phyloP scores from a whole-genome alignment of 2,329 filamentous ascomycete genomes.

The Aureobasidium sp. region DNA sequence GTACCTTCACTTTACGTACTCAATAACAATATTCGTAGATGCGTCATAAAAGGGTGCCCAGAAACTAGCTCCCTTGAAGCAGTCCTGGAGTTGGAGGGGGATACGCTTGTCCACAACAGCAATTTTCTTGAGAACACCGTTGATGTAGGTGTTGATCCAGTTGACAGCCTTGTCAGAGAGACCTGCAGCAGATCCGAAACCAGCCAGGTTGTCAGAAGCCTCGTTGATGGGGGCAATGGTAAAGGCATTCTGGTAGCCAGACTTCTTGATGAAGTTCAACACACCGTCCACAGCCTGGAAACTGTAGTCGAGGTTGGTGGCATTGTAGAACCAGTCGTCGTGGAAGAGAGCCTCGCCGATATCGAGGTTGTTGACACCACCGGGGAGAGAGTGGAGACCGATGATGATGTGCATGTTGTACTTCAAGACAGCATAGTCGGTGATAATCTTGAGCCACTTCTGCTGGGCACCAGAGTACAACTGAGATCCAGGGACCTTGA shows the following conservation, averaged over 20 bases:
- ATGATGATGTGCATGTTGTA: conserved; percentile 1
- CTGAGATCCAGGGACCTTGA: background rate
- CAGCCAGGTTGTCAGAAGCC: background rate
- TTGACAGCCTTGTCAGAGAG: background rate
- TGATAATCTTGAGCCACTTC: background rate
- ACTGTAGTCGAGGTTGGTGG: background rate
- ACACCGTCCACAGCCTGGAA: background rate
- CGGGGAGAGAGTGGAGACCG: background rate
- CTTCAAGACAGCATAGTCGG: background rate
- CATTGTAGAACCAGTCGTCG: background rate
- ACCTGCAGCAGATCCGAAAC: background rate
- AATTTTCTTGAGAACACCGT: background rate
- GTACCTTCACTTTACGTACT: no score
- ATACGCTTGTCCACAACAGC: background rate
- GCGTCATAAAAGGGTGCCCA: background rate
- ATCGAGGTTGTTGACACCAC: background rate
- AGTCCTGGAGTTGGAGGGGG: background rate
- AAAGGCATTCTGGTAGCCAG: background rate
- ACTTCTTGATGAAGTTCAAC: background rate
- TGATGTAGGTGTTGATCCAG: background rate
- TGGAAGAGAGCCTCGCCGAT: background rate
- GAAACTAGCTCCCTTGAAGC: background rate
- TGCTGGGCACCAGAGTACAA: background rate
- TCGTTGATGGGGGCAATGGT: background rate
- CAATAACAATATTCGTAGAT: background rate